Percentiles rank a stretch among this genome's conserved stretches.
phyloP scores from a whole-genome alignment of 805 yeast genomes.

The Cephaloascus albidus region DNA sequence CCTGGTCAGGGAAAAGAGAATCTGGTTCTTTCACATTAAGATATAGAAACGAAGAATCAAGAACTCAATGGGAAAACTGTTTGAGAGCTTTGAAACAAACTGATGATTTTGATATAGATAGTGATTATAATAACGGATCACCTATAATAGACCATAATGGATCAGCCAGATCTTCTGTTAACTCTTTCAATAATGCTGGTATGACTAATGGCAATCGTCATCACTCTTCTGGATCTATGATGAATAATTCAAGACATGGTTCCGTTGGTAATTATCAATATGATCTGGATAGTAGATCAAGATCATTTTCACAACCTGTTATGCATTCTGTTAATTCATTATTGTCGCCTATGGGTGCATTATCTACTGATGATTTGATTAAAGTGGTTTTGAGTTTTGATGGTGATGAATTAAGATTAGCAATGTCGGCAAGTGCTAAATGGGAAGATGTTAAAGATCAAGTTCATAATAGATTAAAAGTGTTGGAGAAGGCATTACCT shows the following conservation, averaged over 20 bases:
- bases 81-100: constrained; percentile 38
- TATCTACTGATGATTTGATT: constrained; percentile 25
- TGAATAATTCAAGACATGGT: constrained; percentile 13
- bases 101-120: constrained; percentile 18
- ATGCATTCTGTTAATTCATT: neutral
- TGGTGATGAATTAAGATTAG: constrained; percentile 50
- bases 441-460: constrained; percentile 46
- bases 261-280: neutral
- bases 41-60: constrained; percentile 74
- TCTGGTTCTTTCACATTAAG: constrained; percentile 78
- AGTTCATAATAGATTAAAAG: constrained; percentile 41
- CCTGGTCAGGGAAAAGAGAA: constrained; percentile 83
- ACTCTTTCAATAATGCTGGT: constrained; percentile 1
- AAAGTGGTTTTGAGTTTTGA: constrained; percentile 31
- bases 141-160: constrained; percentile 2
- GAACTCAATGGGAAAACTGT: constrained; percentile 75
- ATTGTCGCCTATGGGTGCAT: neutral
- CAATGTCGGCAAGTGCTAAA: constrained; percentile 45
- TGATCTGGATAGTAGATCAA: neutral
- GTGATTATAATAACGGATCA: constrained; percentile 10
- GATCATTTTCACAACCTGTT: neutral
- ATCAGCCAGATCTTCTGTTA: neutral
- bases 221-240: constrained; percentile 30
- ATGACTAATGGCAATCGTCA: constrained; percentile 19
- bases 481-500: constrained; percentile 4